phyloP scores from a whole-genome alignment of 2,329 filamentous ascomycete genomes.

The Fusarium irregulare region DNA sequence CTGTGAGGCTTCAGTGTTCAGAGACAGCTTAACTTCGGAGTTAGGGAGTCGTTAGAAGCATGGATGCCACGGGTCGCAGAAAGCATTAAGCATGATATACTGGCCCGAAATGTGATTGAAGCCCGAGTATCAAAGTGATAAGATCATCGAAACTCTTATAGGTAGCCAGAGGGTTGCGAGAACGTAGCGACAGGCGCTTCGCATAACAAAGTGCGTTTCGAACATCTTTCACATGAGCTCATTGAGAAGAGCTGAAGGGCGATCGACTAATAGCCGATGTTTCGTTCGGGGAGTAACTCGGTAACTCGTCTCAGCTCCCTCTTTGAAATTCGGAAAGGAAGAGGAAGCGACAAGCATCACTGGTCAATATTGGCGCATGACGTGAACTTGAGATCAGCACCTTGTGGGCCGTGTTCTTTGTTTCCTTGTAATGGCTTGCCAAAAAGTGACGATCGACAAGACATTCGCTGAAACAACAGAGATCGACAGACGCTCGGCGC shows the following conservation, averaged over 20 bases:
- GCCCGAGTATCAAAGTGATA: not conserved
- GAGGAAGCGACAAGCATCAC: constrained; percentile 15
- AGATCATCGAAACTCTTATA: not conserved
- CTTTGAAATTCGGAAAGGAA: constrained; percentile 12
- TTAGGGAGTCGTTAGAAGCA: not conserved
- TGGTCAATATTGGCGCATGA: constrained; percentile 23
- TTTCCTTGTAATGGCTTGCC: constrained; percentile 15
- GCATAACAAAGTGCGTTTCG: constrained; percentile 14
- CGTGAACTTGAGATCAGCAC: constrained; percentile 19
- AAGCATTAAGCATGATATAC: not conserved
- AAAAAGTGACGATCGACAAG: constrained; percentile 36
- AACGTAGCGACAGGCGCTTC: constrained; percentile 2
- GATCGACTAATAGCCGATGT: constrained; percentile 22
- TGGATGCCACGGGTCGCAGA: not conserved
- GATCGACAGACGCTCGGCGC: constrained; percentile 26
- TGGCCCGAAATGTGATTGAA: not conserved
- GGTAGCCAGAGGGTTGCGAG: not conserved
- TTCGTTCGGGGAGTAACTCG: constrained; percentile 35
- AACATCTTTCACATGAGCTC: constrained; percentile 1
- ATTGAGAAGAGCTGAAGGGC: not conserved
- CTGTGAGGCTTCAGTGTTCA: not conserved
- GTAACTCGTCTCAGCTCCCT: constrained; percentile 3
- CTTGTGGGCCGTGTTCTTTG: constrained; percentile 21
- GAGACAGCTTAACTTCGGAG: not conserved
- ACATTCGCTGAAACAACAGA: constrained; percentile 29